Evolutionary conservation across 1,284 basidiomycete species (phyloP).

Genomic region (Malassezia furfur): DNA sequence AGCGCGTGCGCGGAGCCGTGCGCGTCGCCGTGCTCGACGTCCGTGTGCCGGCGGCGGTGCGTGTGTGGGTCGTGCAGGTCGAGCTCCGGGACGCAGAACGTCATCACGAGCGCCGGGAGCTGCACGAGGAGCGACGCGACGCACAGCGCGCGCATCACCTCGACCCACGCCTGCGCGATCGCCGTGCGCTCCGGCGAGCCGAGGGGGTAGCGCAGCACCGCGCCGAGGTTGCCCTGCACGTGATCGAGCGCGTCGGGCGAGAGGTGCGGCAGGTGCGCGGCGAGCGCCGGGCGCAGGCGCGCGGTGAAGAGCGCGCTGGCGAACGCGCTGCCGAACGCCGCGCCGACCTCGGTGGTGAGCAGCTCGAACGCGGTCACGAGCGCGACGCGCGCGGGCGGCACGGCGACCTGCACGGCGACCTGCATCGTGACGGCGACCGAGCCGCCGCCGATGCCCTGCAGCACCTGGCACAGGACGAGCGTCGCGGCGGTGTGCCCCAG

Average conservation of each 20-base stretch:
- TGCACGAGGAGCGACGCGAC: slow-evolving; percentile 32
- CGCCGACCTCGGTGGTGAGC: slow-evolving; percentile 68
- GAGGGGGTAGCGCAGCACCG: slow-evolving; percentile 43
- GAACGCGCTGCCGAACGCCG: slow-evolving; percentile 61
- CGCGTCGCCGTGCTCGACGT: no score
- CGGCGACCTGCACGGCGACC: slow-evolving; percentile 68
- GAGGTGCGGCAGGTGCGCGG: slow-evolving; percentile 51
- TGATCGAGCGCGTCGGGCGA: slow-evolving; percentile 27
- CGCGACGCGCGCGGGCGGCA: slow-evolving; percentile 66
- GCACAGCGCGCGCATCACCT: slow-evolving; percentile 40
- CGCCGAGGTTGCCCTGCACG: slow-evolving; percentile 42
- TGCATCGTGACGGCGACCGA: slow-evolving; percentile 62
- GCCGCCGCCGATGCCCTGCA: slow-evolving; percentile 70
- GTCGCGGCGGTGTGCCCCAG: slow-evolving; percentile 54
- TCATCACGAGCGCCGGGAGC: slow-evolving; percentile 34
- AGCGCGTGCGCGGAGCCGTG: no score
- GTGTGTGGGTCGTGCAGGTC: slow-evolving; percentile 1
- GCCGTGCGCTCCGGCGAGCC: slow-evolving; percentile 36
- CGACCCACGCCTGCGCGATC: slow-evolving; percentile 45
- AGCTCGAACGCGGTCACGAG: slow-evolving; percentile 71
- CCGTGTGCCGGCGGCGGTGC: neutral
- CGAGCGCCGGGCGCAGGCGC: slow-evolving; percentile 58
- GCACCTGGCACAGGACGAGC: slow-evolving; percentile 54
- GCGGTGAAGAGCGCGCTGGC: slow-evolving; percentile 56
- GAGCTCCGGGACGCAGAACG: slow-evolving; percentile 31